Conservation (phyloP, 192 early-diverging fungal genomes). For the Geranomyces variabilis region DNA sequence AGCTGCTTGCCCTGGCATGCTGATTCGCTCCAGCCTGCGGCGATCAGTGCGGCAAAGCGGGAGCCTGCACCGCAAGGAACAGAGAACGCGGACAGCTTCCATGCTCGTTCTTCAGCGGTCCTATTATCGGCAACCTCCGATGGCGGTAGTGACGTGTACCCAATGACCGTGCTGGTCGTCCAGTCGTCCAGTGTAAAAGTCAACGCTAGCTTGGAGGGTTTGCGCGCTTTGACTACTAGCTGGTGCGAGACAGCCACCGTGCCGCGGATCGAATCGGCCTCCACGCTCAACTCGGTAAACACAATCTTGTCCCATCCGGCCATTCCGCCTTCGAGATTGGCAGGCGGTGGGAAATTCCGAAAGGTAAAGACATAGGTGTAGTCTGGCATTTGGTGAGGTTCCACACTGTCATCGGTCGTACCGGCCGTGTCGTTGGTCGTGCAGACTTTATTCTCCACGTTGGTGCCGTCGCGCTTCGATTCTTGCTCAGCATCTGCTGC, state of each 20-base stretch:
- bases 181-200: not conserved
- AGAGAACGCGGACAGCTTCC: not conserved
- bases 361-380: not conserved
- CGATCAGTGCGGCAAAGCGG: not conserved
- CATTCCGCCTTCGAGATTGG: not conserved
- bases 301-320: not conserved
- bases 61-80: not conserved
- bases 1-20: not conserved
- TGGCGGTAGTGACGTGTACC: not conserved
- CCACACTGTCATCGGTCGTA: no score
- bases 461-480: not conserved
- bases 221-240: not conserved
- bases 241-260: not conserved
- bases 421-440: not conserved
- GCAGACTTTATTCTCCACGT: not conserved
- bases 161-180: not conserved
- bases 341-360: not conserved
- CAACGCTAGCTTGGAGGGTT: not conserved
- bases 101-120: not conserved
- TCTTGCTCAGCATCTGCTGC: not conserved
- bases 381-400: no score
- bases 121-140: not conserved
- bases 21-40: not conserved
- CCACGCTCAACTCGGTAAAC: conserved; percentile 7
- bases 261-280: not conserved